phyloP scores from a whole-genome alignment of 371 early-diverging fungal genomes.

The Neoconidiobolus thromboides region DNA sequence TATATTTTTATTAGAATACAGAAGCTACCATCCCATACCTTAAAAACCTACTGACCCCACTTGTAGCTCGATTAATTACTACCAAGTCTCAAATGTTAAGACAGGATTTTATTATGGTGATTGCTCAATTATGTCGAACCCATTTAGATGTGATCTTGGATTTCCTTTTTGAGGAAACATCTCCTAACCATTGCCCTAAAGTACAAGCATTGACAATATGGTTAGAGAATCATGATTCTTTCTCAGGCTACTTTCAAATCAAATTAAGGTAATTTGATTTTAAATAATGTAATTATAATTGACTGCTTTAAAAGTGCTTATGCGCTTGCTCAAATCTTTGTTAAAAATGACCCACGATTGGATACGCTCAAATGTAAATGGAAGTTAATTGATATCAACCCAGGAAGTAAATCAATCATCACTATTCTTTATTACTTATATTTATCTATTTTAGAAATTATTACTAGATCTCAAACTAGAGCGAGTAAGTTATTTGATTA shows the following conservation, averaged over 20 bases:
- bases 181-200: conserved; percentile 36
- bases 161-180: conserved; percentile 30
- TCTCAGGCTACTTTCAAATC: conserved; percentile 50
- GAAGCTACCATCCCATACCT: neutral
- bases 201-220: conserved; percentile 47
- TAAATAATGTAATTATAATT: neutral
- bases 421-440: neutral
- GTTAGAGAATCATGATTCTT: conserved; percentile 54
- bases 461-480: conserved; percentile 16
- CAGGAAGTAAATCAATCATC: conserved; percentile 23
- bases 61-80: neutral
- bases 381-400: conserved; percentile 44
- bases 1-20: neutral
- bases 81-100: neutral
- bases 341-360: conserved; percentile 45
- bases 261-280: conserved; percentile 40
- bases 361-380: conserved; percentile 49
- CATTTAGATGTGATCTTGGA: conserved; percentile 48
- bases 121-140: conserved; percentile 57
- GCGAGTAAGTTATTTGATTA: conserved; percentile 8
- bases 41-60: neutral
- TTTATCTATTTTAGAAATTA: conserved; percentile 13
- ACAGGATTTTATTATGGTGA: conserved; percentile 65
- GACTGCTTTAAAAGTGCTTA: conserved; percentile 27
- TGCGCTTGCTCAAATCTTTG: conserved; percentile 53